A percentile compares a stretch with the other conserved stretches of the same genome.
Evolutionary conservation across 2,329 filamentous ascomycete species (phyloP).

Genomic region (Ascochyta viciae-villosae): DNA sequence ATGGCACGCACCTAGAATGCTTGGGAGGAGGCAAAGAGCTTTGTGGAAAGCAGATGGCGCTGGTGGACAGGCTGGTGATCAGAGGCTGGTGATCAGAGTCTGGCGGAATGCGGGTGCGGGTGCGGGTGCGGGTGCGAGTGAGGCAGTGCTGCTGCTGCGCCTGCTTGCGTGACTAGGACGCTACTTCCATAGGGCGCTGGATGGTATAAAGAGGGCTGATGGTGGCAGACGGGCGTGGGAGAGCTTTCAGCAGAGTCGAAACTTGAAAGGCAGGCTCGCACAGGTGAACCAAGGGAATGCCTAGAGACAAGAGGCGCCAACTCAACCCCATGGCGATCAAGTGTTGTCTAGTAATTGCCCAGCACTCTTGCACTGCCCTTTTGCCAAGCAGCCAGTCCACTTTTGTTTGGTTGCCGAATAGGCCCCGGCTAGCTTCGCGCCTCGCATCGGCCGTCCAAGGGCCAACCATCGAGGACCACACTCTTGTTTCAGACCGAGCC

Average conservation of each 20-base stretch:
- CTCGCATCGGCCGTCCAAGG: neutral
- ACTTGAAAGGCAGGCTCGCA: slow-evolving; percentile 4
- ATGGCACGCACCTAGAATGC: slow-evolving; percentile 13
- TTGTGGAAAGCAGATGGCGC: slow-evolving; percentile 3
- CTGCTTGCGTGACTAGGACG: slow-evolving; percentile 3
- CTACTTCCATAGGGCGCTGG: slow-evolving; percentile 2
- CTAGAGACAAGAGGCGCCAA: slow-evolving; percentile 2
- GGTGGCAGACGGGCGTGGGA: neutral
- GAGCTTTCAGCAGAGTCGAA: neutral
- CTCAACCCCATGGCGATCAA: slow-evolving; percentile 15
- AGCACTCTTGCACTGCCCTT: slow-evolving; percentile 14
- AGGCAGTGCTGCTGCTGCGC: slow-evolving; percentile 16
- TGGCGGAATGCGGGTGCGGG: neutral
- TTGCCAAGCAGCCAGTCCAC: slow-evolving; percentile 9
- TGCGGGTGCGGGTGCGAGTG: neutral
- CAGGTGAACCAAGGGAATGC: neutral
- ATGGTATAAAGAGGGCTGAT: neutral
- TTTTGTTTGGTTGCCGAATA: slow-evolving; percentile 4
- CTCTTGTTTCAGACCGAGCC: slow-evolving; percentile 9
- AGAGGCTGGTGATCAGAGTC: neutral
- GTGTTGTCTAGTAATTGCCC: slow-evolving; percentile 7
- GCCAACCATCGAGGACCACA: neutral
- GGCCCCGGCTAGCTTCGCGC: slow-evolving; percentile 3
- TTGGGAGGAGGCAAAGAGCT: slow-evolving; percentile 19
- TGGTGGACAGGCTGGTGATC: slow-evolving; percentile 3